A percentile compares a stretch with the other conserved stretches of the same genome.
These are phyloP conservation scores for Mollisia scopiformis DNA, from an alignment of 2,329 filamentous ascomycete species.

Conservation along the genomic window DNA sequence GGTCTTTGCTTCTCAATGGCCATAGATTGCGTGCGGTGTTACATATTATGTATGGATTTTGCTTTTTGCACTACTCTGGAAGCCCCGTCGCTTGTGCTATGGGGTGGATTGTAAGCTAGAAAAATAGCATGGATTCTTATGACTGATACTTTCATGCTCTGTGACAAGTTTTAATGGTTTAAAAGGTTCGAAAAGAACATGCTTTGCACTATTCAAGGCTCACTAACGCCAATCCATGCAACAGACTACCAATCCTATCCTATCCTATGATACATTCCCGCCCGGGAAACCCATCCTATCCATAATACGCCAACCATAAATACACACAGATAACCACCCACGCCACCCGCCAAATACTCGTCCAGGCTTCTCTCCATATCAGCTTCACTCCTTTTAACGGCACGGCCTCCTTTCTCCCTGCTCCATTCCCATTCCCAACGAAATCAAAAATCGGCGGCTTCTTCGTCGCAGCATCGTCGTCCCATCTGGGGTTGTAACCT, in stretches of 20 bases:
- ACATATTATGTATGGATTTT: no score
- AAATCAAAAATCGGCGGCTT: background rate
- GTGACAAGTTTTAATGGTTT: no score
- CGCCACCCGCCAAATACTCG: constrained; percentile 62
- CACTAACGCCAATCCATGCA: background rate
- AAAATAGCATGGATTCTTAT: no score
- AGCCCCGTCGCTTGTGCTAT: no score
- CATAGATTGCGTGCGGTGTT: no score
- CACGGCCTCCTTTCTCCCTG: background rate
- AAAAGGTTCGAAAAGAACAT: no score
- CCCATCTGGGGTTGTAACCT: constrained; percentile 10
- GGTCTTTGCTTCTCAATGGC: no score
- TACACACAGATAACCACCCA: constrained; percentile 40
- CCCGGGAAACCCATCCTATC: background rate
- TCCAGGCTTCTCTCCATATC: constrained; percentile 62
- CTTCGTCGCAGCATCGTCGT: constrained; percentile 10
- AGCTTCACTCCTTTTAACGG: constrained; percentile 43
- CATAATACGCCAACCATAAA: constrained; percentile 20
- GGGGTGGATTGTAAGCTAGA: no score
- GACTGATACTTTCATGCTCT: background rate
- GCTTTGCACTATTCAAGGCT: no score
- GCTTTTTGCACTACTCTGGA: no score
- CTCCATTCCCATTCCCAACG: background rate
- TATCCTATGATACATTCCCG: background rate
- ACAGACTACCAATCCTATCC: background rate